Evolutionary conservation across 2,329 filamentous ascomycete genomes (phyloP).

Genomic region (Monosporascus sp.): DNA sequence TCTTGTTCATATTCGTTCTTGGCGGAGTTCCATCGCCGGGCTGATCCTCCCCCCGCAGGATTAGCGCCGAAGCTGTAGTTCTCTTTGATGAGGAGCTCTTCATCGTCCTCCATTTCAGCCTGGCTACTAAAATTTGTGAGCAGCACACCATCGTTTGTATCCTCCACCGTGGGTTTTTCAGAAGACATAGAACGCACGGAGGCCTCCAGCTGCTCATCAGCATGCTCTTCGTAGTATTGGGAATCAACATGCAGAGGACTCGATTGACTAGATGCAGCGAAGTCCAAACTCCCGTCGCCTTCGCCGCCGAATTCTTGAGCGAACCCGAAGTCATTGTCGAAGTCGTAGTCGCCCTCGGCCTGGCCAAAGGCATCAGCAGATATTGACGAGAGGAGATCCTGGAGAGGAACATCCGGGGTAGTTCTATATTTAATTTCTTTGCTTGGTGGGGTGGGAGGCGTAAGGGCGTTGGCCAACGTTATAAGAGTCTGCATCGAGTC

Average conservation of each 20-base stretch:
- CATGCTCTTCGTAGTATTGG: slow-evolving; percentile 42
- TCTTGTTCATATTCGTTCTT: slow-evolving; percentile 68
- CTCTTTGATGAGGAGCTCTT: slow-evolving; percentile 66
- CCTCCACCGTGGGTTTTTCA: slow-evolving; percentile 34
- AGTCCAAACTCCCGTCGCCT: slow-evolving; percentile 33
- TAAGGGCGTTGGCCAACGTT: slow-evolving; percentile 69
- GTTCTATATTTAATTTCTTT: slow-evolving; percentile 83
- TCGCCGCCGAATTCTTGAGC: slow-evolving; percentile 43
- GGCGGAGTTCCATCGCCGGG: slow-evolving; percentile 74
- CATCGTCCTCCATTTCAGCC: slow-evolving; percentile 42
- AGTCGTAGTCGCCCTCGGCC: slow-evolving; percentile 56
- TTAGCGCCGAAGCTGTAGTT: slow-evolving; percentile 65
- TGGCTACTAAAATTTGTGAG: slow-evolving; percentile 37
- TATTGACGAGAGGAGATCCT: slow-evolving; percentile 86
- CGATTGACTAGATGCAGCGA: slow-evolving; percentile 28
- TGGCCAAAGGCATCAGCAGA: slow-evolving; percentile 75
- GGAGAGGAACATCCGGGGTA: slow-evolving; percentile 68
- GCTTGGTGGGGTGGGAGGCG: slow-evolving; percentile 77
- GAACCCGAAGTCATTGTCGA: slow-evolving; percentile 57
- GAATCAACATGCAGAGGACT: slow-evolving; percentile 35
- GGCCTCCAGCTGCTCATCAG: slow-evolving; percentile 45
- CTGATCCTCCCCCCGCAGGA: slow-evolving; percentile 57
- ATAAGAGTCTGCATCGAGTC: slow-evolving; percentile 95
- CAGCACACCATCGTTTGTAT: slow-evolving; percentile 41
- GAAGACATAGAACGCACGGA: slow-evolving; percentile 33